Percentiles rank a stretch among this genome's conserved stretches.
phyloP scores from a whole-genome alignment of 371 early-diverging fungal species.

The Conidiobolus incongruus region DNA sequence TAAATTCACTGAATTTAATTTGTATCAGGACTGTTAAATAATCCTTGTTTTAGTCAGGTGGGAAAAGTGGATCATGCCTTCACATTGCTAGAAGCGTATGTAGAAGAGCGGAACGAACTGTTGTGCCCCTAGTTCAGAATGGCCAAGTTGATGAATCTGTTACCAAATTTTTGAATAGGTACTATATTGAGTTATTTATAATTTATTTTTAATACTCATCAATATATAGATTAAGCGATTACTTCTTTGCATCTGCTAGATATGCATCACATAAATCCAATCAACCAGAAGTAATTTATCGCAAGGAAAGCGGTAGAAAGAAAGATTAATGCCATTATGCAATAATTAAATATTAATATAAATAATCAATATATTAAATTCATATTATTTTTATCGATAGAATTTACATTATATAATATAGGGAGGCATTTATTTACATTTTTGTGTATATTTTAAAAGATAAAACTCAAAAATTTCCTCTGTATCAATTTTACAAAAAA shows the following conservation, averaged over 20 bases:
- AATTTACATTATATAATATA: too few relatives aligned
- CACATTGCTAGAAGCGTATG: constrained; percentile 50
- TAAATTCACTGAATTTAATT: constrained; percentile 7
- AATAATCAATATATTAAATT: too few relatives aligned
- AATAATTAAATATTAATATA: too few relatives aligned
- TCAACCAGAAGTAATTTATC: constrained; percentile 41
- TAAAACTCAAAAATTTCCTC: too few relatives aligned
- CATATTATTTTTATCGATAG: too few relatives aligned
- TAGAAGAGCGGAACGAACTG: constrained; percentile 64
- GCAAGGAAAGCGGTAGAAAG: constrained; percentile 2
- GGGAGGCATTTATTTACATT: too few relatives aligned
- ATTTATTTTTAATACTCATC: background rate
- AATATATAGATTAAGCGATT: constrained; percentile 57
- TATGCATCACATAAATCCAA: constrained; percentile 45
- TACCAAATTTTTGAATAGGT: constrained; percentile 52
- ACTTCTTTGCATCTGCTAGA: constrained; percentile 67
- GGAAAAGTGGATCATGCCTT: constrained; percentile 25
- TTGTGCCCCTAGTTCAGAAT: constrained; percentile 47
- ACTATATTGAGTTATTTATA: constrained; percentile 4
- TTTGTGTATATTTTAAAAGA: too few relatives aligned
- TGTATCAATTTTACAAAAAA: too few relatives aligned
- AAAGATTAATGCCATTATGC: background rate
- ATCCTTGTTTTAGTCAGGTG: constrained; percentile 24
- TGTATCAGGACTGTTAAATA: background rate
- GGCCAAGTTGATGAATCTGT: constrained; percentile 30